Evolutionary conservation across 1,284 basidiomycete genomes (phyloP).

Genomic region (Microbotryum violaceum): DNA sequence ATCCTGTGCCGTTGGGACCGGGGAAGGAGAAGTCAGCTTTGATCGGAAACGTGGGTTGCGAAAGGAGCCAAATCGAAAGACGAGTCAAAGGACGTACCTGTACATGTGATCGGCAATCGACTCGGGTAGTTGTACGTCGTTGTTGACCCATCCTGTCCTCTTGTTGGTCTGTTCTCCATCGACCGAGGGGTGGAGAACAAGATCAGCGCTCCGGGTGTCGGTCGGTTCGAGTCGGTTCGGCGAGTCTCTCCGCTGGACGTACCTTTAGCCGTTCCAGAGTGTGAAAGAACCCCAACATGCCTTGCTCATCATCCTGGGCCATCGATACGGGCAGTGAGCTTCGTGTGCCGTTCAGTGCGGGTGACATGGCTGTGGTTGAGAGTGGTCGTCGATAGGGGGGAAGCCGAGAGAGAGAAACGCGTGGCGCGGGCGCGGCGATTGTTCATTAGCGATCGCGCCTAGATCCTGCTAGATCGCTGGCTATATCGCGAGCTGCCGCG

Average conservation of each 20-base stretch:
- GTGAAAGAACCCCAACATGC: slow-evolving; percentile 76
- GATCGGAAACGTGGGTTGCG: too few relatives aligned
- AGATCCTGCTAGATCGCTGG: too few relatives aligned
- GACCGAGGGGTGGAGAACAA: neutral
- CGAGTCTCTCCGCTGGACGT: slow-evolving; percentile 1
- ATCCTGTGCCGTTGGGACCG: slow-evolving; percentile 45
- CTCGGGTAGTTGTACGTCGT: slow-evolving; percentile 53
- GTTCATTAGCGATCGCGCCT: too few relatives aligned
- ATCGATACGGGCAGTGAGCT: too few relatives aligned
- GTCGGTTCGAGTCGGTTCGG: neutral
- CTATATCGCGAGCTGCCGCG: too few relatives aligned
- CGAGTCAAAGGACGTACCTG: slow-evolving; percentile 41
- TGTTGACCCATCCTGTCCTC: slow-evolving; percentile 85
- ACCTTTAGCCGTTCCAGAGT: slow-evolving; percentile 81
- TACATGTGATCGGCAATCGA: slow-evolving; percentile 98
- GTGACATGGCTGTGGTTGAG: too few relatives aligned
- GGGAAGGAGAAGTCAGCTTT: neutral
- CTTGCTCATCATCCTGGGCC: neutral
- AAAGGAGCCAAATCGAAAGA: too few relatives aligned
- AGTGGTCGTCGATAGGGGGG: too few relatives aligned
- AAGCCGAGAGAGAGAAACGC: too few relatives aligned
- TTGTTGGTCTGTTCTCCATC: slow-evolving; percentile 63
- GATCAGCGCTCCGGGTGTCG: slow-evolving; percentile 1
- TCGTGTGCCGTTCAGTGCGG: too few relatives aligned
- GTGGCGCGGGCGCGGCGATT: too few relatives aligned